A percentile compares a stretch with the other conserved stretches of the same genome.
phyloP scores from a whole-genome alignment of 2,329 filamentous ascomycete species.

The Grosmannia clavigera region DNA sequence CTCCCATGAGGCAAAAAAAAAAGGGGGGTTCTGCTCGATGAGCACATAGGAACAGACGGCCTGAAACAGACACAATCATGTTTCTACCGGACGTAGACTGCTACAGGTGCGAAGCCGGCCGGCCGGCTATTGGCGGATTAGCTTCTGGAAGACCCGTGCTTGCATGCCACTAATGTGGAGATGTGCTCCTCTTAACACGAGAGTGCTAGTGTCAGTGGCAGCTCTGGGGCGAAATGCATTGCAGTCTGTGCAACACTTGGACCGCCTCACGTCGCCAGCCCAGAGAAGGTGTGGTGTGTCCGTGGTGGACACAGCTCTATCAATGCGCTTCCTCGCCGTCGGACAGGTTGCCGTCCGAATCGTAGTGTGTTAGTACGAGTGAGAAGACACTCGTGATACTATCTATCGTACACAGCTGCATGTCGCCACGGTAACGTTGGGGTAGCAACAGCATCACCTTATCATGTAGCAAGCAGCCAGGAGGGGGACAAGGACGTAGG shows the following conservation, averaged over 20 bases:
- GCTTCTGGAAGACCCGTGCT: neutral
- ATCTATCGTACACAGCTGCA: too few species aligned
- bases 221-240: neutral
- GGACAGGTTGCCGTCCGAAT: neutral
- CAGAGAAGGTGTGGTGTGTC: neutral
- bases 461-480: neutral
- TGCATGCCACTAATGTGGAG: neutral
- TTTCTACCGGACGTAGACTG: neutral
- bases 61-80: neutral
- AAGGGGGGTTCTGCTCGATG: too few species aligned
- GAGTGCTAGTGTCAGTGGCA: neutral
- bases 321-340: neutral
- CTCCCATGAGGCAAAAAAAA: neutral
- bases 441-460: neutral
- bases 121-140: neutral
- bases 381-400: neutral
- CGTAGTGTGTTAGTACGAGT: neutral
- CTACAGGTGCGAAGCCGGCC: neutral
- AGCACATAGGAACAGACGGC: too few species aligned
- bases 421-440: too few species aligned
- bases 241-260: neutral
- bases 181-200: neutral
- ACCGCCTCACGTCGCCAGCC: neutral
- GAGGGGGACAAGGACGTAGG: neutral
- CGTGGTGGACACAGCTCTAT: neutral